These are phyloP conservation scores for Claviceps spartinae DNA, from an alignment of 2,329 filamentous ascomycete species.

Conservation along the genomic window DNA sequence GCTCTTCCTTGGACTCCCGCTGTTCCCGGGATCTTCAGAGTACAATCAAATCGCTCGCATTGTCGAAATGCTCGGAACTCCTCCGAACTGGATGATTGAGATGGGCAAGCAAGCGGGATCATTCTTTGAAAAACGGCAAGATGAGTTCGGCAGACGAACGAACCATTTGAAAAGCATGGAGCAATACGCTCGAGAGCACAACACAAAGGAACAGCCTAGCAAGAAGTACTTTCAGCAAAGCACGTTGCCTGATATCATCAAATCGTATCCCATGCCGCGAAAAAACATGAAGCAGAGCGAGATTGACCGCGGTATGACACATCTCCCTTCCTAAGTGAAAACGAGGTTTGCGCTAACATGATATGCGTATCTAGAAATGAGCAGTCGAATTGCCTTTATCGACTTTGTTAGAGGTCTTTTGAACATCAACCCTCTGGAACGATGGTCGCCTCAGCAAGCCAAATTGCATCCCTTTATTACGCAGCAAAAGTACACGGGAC, in stretches of 20 bases:
- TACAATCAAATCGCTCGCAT: constrained; percentile 98
- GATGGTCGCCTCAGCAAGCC: constrained; percentile 96
- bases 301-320: constrained; percentile 68
- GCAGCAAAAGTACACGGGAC: constrained; percentile 90
- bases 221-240: constrained; percentile 98
- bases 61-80: constrained; percentile 93
- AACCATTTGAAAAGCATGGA: constrained; percentile 96
- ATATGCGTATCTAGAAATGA: constrained; percentile 61
- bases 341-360: not conserved
- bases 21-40: constrained; percentile 95
- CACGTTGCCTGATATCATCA: constrained; percentile 91
- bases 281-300: constrained; percentile 99
- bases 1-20: constrained; percentile 80
- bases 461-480: constrained; percentile 98
- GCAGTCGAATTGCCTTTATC: constrained; percentile 92
- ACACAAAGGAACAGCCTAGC: constrained; percentile 95
- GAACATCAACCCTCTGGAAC: constrained; percentile 87
- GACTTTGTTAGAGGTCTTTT: constrained; percentile 91
- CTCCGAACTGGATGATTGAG: constrained; percentile 97
- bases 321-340: not conserved
- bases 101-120: constrained; percentile 96
- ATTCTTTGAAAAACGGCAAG: constrained; percentile 85
- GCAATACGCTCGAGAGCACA: constrained; percentile 89
- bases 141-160: constrained; percentile 83
- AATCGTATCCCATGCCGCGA: constrained; percentile 92